phyloP scores from a whole-genome alignment of 495 filamentous ascomycete genomes.

The Penicillium arizonense region DNA sequence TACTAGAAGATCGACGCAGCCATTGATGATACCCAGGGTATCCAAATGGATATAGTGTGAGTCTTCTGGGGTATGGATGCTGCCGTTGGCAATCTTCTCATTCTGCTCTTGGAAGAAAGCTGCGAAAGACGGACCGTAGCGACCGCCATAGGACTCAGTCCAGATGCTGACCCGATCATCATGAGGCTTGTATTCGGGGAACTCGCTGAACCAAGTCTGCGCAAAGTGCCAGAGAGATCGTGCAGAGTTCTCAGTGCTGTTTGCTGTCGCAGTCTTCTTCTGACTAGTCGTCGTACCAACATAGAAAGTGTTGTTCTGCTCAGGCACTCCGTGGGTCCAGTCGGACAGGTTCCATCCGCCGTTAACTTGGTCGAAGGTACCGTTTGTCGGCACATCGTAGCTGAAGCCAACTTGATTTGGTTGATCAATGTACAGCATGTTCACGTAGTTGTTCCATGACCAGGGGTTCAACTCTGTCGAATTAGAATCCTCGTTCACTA shows the following conservation, averaged over 20 bases:
- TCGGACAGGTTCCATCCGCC: slow-evolving; percentile 32
- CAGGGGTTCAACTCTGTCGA: slow-evolving; percentile 51
- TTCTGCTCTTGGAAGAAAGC: slow-evolving; percentile 69
- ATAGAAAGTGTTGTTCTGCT: slow-evolving; percentile 59
- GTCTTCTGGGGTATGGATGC: slow-evolving; percentile 21
- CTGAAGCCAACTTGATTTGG: slow-evolving; percentile 63
- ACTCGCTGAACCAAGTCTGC: slow-evolving; percentile 56
- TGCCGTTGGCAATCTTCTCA: slow-evolving; percentile 44
- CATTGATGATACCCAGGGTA: slow-evolving; percentile 61
- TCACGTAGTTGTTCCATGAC: slow-evolving; percentile 62
- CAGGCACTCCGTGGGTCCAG: slow-evolving; percentile 39
- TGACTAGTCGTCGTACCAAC: slow-evolving; percentile 60
- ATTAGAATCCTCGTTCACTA: slow-evolving; percentile 51
- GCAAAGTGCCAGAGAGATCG: slow-evolving; percentile 57
- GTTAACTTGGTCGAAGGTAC: slow-evolving; percentile 41
- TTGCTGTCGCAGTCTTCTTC: slow-evolving; percentile 42
- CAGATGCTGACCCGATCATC: slow-evolving; percentile 54
- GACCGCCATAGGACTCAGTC: slow-evolving; percentile 63
- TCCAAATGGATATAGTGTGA: slow-evolving; percentile 46
- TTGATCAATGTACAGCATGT: slow-evolving; percentile 66
- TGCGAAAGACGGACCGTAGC: slow-evolving; percentile 64
- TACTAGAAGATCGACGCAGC: slow-evolving; percentile 71
- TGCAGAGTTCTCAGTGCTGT: slow-evolving; percentile 52
- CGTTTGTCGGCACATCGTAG: slow-evolving; percentile 47
- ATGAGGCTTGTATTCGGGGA: slow-evolving; percentile 54